These are phyloP conservation scores for Glycine latifolia DNA, from an alignment of 306 rosid species.

Conservation along the genomic window DNA sequence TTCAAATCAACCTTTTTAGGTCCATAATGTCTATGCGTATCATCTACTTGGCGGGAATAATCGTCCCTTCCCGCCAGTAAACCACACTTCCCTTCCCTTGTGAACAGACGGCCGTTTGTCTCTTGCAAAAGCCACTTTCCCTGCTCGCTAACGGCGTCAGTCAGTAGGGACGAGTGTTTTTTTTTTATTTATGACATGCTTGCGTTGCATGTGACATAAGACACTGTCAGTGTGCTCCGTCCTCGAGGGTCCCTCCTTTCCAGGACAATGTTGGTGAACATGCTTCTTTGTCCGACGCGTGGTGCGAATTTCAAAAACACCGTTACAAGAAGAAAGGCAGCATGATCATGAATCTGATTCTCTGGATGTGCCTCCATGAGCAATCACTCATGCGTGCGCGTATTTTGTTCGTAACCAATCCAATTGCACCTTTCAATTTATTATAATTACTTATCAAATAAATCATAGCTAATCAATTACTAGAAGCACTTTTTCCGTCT, in stretches of 20 bases:
- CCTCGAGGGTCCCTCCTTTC: neutral
- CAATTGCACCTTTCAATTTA: neutral
- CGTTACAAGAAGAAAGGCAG: neutral
- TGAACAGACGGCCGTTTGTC: constrained; percentile 45
- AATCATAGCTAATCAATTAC: constrained; percentile 16
- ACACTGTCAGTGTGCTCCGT: neutral
- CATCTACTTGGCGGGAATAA: constrained; percentile 59
- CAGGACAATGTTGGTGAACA: too few species aligned
- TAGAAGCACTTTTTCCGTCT: too few species aligned
- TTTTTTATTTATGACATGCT: constrained; percentile 8
- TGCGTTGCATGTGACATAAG: constrained; percentile 34
- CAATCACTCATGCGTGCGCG: constrained; percentile 21
- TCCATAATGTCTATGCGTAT: neutral
- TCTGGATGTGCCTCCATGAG: neutral
- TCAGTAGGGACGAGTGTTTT: too few species aligned
- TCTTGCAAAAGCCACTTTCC: neutral
- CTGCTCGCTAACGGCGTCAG: constrained; percentile 38
- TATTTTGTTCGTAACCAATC: constrained; percentile 25
- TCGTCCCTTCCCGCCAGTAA: constrained; percentile 67
- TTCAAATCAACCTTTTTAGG: constrained; percentile 21
- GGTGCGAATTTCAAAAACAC: constrained; percentile 6
- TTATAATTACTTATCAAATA: constrained; percentile 2
- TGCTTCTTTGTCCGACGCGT: constrained; percentile 16
- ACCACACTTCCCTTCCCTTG: neutral
- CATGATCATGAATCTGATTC: neutral